phyloP scores from a whole-genome alignment of 2,329 filamentous ascomycete species.

The Dactylellina leptospora region DNA sequence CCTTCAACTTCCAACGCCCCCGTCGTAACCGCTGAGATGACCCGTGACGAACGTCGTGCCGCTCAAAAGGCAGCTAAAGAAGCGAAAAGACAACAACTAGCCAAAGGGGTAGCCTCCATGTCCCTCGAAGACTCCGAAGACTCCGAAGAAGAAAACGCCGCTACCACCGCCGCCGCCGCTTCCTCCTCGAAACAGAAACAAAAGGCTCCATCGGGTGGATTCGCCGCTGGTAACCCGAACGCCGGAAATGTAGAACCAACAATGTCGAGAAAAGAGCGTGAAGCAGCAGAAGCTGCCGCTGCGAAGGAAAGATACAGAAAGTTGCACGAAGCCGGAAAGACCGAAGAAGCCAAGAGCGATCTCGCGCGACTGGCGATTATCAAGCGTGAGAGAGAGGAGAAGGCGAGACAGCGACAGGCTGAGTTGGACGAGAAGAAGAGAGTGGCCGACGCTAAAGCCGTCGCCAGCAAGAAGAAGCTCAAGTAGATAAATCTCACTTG shows the following conservation, averaged over 20 bases:
- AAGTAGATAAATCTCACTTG: constrained; percentile 4
- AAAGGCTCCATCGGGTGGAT: constrained; percentile 52
- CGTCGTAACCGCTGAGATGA: constrained; percentile 67
- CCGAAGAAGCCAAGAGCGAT: constrained; percentile 91
- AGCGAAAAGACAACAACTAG: constrained; percentile 74
- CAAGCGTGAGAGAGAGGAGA: constrained; percentile 83
- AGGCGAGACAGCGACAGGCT: constrained; percentile 81
- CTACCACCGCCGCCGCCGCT: constrained; percentile 57
- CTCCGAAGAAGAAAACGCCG: constrained; percentile 67
- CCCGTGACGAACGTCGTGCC: constrained; percentile 86
- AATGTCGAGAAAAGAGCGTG: constrained; percentile 73
- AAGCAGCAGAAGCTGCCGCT: constrained; percentile 85
- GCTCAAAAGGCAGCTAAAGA: constrained; percentile 90
- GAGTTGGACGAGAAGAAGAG: constrained; percentile 60
- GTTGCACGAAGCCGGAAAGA: constrained; percentile 92
- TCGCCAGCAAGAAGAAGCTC: constrained; percentile 61
- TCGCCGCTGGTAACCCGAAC: constrained; percentile 53
- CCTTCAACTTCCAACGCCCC: constrained; percentile 60
- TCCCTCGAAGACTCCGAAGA: constrained; percentile 76
- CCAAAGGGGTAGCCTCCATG: constrained; percentile 83
- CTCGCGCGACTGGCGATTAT: constrained; percentile 83
- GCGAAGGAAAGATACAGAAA: constrained; percentile 91
- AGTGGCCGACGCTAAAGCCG: constrained; percentile 63
- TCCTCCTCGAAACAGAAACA: constrained; percentile 56
- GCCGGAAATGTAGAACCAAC: constrained; percentile 64